These are phyloP conservation scores for Alisma plantagoaquatica DNA, from an alignment of 106 monocot species.

Conservation along the genomic window DNA sequence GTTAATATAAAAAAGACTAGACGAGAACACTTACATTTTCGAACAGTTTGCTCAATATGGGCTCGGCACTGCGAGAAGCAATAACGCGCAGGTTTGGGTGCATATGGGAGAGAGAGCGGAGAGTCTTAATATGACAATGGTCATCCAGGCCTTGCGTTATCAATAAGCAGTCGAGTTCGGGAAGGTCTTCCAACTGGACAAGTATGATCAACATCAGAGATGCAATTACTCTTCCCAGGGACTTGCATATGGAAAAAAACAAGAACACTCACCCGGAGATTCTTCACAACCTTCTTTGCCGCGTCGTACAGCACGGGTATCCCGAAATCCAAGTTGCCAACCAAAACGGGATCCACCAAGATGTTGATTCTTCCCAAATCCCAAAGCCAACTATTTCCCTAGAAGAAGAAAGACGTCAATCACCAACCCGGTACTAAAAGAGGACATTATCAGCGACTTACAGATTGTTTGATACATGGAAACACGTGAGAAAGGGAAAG, in stretches of 20 bases:
- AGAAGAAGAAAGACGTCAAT: background rate
- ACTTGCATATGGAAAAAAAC: background rate
- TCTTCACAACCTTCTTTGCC: constrained; percentile 58
- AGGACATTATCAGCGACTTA: too few relatives aligned
- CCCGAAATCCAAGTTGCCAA: constrained; percentile 91
- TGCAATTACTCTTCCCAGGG: too few relatives aligned
- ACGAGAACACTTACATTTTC: too few relatives aligned
- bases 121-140: constrained; percentile 85
- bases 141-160: constrained; percentile 93
- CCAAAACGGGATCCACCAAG: constrained; percentile 83
- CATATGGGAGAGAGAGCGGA: constrained; percentile 53
- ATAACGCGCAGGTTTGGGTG: constrained; percentile 51
- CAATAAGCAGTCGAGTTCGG: constrained; percentile 65
- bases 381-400: constrained; percentile 97
- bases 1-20: too few relatives aligned
- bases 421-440: too few relatives aligned
- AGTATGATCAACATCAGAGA: background rate
- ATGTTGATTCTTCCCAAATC: constrained; percentile 45
- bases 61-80: constrained; percentile 70
- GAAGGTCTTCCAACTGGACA: constrained; percentile 64
- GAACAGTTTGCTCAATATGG: constrained; percentile 48
- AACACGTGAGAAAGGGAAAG: too few relatives aligned
- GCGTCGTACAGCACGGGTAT: constrained; percentile 79
- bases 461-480: too few relatives aligned
- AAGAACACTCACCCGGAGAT: constrained; percentile 29